Conservation (phyloP, 2,329 filamentous ascomycete genomes). For the Penicillium psychrosexuale region DNA sequence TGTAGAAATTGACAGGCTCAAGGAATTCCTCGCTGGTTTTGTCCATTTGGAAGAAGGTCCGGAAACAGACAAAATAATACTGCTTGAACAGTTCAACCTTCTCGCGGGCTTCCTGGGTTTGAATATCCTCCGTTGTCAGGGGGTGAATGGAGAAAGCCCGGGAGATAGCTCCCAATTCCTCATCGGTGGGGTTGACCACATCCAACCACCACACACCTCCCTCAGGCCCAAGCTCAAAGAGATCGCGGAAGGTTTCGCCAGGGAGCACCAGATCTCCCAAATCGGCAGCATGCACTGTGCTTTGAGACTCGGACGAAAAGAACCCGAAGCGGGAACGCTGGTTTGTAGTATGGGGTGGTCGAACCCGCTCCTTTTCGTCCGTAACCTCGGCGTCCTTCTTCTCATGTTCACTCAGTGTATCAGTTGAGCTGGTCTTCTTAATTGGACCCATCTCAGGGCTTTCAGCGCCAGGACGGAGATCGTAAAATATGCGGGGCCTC, state of each 20-base stretch:
- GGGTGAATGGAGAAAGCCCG: conserved; percentile 95
- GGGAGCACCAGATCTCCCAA: conserved; percentile 84
- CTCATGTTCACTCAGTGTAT: conserved; percentile 34
- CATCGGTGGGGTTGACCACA: conserved; percentile 82
- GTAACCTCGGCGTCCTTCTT: conserved; percentile 37
- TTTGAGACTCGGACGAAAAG: conserved; percentile 92
- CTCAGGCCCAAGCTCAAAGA: conserved; percentile 69
- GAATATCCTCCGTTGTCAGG: conserved; percentile 92
- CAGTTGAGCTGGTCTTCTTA: conserved; percentile 32
- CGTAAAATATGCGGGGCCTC: conserved; percentile 57
- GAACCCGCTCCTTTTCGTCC: conserved; percentile 34
- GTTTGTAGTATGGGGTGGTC: conserved; percentile 43
- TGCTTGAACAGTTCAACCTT: conserved; percentile 97
- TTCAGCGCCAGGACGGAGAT: conserved; percentile 51
- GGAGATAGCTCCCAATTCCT: conserved; percentile 83
- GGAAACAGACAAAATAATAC: conserved; percentile 98
- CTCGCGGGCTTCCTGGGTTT: conserved; percentile 90
- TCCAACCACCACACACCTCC: conserved; percentile 99
- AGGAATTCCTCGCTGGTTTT: conserved; percentile 77
- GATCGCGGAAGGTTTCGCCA: conserved; percentile 81
- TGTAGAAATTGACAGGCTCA: conserved; percentile 94
- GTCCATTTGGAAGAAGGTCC: conserved; percentile 83
- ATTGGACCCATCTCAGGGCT: conserved; percentile 34
- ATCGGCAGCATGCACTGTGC: conserved; percentile 85
- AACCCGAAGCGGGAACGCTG: conserved; percentile 87